Percentiles rank a stretch among this genome's conserved stretches.
phyloP scores from a whole-genome alignment of 352 stramenopile genomes.

The Pythium pectinolyticum region DNA sequence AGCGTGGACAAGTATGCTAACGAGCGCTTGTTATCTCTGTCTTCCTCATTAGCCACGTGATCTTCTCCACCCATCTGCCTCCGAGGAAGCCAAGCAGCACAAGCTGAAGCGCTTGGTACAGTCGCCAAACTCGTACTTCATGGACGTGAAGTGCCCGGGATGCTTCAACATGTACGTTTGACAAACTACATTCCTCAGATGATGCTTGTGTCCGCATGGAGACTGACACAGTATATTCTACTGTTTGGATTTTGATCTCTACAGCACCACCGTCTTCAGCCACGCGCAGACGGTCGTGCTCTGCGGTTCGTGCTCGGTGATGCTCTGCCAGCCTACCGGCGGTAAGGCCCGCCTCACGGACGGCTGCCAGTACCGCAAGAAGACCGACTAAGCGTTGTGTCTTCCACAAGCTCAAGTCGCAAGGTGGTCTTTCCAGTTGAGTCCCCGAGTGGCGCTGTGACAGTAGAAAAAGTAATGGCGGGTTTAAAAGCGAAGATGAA shows the following conservation, averaged over 20 bases:
- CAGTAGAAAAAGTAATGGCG: slow-evolving; percentile 39
- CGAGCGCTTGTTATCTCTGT: slow-evolving; percentile 22
- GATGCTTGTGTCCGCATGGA: background rate
- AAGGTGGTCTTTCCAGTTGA: slow-evolving; percentile 19
- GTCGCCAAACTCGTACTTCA: slow-evolving; percentile 98
- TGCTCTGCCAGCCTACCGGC: slow-evolving; percentile 98
- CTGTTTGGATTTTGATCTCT: background rate
- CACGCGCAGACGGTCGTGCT: slow-evolving; percentile 98
- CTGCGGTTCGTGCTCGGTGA: slow-evolving; percentile 96
- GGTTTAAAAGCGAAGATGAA: slow-evolving; percentile 35
- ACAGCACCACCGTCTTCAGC: slow-evolving; percentile 97
- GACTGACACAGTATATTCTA: background rate
- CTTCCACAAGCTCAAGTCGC: background rate
- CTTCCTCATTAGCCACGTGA: slow-evolving; percentile 87
- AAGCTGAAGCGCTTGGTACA: slow-evolving; percentile 99
- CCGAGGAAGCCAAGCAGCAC: slow-evolving; percentile 97
- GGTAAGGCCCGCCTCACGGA: slow-evolving; percentile 98
- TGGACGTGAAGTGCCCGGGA: slow-evolving; percentile 99
- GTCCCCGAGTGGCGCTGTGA: slow-evolving; percentile 28
- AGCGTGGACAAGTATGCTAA: background rate
- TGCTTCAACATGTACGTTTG: slow-evolving; percentile 97
- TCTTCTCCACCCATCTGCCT: slow-evolving; percentile 96
- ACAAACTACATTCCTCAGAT: background rate
- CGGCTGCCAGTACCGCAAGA: slow-evolving; percentile 99
- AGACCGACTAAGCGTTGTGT: slow-evolving; percentile 97